Percentiles rank a stretch among this genome's conserved stretches.
Conservation (phyloP, 441 rosid genomes). For the Pelargonium myrrhifolium region DNA sequence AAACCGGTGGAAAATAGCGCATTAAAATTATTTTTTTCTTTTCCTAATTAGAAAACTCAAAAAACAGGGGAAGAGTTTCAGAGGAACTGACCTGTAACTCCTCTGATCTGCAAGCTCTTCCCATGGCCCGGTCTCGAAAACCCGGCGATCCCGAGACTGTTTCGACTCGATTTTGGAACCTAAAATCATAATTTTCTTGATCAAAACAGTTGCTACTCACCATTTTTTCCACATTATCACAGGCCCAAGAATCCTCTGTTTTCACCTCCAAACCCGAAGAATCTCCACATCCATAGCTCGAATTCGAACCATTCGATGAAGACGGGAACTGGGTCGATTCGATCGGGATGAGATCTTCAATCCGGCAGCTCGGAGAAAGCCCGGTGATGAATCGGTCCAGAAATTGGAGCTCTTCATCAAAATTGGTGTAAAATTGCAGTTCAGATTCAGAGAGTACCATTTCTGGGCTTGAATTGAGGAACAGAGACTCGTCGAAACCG, state of each 20-base stretch:
- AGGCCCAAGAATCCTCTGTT: conserved; percentile 14
- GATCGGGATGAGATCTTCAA: conserved; percentile 44
- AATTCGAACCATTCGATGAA: not conserved
- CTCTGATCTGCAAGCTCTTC: conserved; percentile 67
- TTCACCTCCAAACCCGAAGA: too few relatives aligned
- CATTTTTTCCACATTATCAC: conserved; percentile 40
- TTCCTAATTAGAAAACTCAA: too few relatives aligned
- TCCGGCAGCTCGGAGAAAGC: conserved; percentile 51
- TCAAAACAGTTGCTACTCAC: conserved; percentile 57
- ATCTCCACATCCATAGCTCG: conserved; percentile 23
- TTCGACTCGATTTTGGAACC: conserved; percentile 36
- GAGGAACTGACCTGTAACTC: conserved; percentile 50
- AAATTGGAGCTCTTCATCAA: conserved; percentile 29
- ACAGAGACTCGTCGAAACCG: conserved; percentile 37
- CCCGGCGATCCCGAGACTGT: conserved; percentile 41
- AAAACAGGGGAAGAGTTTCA: not conserved
- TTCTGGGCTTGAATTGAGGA: conserved; percentile 34
- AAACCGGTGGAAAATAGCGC: too few relatives aligned
- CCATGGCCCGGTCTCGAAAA: conserved; percentile 31
- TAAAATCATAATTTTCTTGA: conserved; percentile 29
- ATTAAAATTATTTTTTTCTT: too few relatives aligned
- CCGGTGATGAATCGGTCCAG: conserved; percentile 29
- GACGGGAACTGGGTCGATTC: too few relatives aligned
- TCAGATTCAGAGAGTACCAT: conserved; percentile 39
- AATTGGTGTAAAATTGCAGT: conserved; percentile 25